Evolutionary conservation across 352 stramenopile species (phyloP), one percentile per base, ranked within the genome.

Genomic region (Globisporangium yorkense): DNA sequence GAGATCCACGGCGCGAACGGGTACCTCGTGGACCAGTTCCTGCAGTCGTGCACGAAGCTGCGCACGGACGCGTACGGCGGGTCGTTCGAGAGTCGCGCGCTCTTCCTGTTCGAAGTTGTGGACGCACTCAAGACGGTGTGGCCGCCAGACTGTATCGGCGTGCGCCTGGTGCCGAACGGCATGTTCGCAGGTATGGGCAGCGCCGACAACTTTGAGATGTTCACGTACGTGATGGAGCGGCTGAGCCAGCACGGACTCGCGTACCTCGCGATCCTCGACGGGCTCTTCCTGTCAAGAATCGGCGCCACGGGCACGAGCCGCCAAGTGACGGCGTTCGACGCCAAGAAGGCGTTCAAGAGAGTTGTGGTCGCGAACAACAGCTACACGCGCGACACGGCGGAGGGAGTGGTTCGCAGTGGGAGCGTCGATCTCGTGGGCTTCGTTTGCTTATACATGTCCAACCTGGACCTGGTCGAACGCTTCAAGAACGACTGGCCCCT

Each of bases 1-100:
- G 87, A 98, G 59, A 61, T 98, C 29, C 89, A 97, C 71, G 12
- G 51, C n/a, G 87, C 75, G 6, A 88, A 96, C 56, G 88, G 87
- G 20, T 96, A 95, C 54, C 66, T 96, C 24, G 59, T 96, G 45
- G 81, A 96, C 61, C 67, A 89, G 59, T 90, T 92, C 59, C 62
- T 95, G 3, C 70, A 88, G 58, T 56, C 60, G 29, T 64, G 18
- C 9, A 56, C 67, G 37, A 96, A 96, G 66, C 58, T 66, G 35
- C 72, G 77, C 46, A 84, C 60, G 2, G 83, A 92, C 68, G 46
- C 73, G 49, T 92, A 92, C 56, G 83, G 81, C 37, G 84, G 84
- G 31, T 77, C 53, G 45, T 59, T 80, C 21, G 82, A 92, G 53
- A 92, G 89, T 54, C 73, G 84, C 20, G 56, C 65, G 39, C 65